phyloP scores from a whole-genome alignment of 1,139 yeast genomes.

The Blastobotrys buckinghamii region DNA sequence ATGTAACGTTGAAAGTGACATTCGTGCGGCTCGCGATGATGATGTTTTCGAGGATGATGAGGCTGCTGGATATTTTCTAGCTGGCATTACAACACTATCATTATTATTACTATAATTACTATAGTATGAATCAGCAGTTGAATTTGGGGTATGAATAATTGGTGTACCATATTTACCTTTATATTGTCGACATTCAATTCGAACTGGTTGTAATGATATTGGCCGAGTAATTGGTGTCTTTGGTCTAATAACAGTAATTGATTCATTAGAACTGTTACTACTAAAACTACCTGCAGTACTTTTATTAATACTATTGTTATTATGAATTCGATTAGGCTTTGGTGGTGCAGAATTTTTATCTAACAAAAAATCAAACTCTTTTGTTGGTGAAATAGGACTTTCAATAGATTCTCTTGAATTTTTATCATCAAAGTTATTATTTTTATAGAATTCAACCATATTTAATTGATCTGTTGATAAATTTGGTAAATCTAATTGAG shows the following conservation, averaged over 20 bases:
- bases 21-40: not conserved
- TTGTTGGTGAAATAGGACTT: slow-evolving; percentile 6
- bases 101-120: not conserved
- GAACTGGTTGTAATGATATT: not conserved
- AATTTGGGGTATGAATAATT: not conserved
- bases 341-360: slow-evolving; percentile 11
- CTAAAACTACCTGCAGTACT: not conserved
- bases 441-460: not conserved
- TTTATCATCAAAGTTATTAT: not conserved
- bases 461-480: not conserved
- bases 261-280: not conserved
- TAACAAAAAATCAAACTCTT: slow-evolving; percentile 13
- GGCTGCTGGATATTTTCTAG: too few species aligned
- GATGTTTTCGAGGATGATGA: too few species aligned
- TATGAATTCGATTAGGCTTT: slow-evolving; percentile 12
- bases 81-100: not conserved
- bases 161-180: slow-evolving; percentile 2
- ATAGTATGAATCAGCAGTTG: not conserved
- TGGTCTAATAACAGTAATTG: not conserved
- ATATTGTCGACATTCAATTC: not conserved
- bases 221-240: not conserved
- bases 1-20: slow-evolving; percentile 2
- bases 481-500: not conserved
- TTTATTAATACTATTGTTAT: slow-evolving; percentile 4
- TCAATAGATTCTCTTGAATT: not conserved